Conservation (phyloP, 2,329 filamentous ascomycete genomes). For the Beauveria scarabaeidicola region DNA sequence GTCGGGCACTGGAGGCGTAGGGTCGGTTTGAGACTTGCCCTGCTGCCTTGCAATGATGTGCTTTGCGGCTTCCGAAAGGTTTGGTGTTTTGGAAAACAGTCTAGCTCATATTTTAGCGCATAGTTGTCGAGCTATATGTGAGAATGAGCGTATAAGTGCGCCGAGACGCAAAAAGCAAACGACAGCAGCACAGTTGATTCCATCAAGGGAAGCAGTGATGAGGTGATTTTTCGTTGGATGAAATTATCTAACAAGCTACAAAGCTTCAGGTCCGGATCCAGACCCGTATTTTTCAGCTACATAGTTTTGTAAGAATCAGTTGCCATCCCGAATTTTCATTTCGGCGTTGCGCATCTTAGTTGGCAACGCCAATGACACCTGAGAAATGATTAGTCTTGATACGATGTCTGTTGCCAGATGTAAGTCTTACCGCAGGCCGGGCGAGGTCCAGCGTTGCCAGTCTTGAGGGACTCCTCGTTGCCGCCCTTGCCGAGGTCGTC, state of each 20-base stretch:
- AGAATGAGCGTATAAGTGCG: not conserved
- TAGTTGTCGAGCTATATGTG: not conserved
- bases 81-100: not conserved
- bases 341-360: constrained; percentile 34
- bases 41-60: not conserved
- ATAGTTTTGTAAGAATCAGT: not conserved
- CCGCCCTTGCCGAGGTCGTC: constrained; percentile 93
- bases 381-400: constrained; percentile 12
- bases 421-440: constrained; percentile 77
- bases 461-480: constrained; percentile 95
- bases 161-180: not conserved
- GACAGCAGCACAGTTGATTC: not conserved
- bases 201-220: not conserved
- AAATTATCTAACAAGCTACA: not conserved
- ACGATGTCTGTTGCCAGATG: not conserved
- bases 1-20: not conserved
- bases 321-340: not conserved
- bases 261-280: not conserved
- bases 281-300: not conserved
- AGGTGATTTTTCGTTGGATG: not conserved
- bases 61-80: not conserved
- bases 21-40: not conserved
- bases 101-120: not conserved
- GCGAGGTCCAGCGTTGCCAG: constrained; percentile 86
- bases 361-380: constrained; percentile 85